Evolutionary conservation across 139 green algal species (phyloP).

Genomic region (Chlorella sp.): DNA sequence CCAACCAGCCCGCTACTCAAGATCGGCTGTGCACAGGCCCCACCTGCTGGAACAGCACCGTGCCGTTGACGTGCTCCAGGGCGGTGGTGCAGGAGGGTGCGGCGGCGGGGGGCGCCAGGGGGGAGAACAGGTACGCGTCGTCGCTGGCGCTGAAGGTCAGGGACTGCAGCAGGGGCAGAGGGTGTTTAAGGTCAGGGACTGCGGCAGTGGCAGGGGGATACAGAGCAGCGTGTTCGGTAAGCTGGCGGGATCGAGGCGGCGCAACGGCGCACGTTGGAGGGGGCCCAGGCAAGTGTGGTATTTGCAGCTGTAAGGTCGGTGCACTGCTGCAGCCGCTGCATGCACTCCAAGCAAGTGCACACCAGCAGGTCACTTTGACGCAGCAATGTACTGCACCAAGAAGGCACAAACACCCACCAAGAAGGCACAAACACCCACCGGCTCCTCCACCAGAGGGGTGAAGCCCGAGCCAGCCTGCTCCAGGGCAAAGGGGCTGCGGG

Average conservation of each 20-base stretch:
- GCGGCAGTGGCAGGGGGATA: too few species aligned
- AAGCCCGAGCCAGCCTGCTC: neutral
- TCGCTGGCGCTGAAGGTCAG: slow-evolving; percentile 37
- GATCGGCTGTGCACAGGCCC: neutral
- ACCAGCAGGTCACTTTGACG: too few species aligned
- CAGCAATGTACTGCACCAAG: too few species aligned
- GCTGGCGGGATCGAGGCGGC: too few species aligned
- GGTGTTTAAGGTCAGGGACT: too few species aligned
- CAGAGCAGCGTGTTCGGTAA: too few species aligned
- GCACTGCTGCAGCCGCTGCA: too few species aligned
- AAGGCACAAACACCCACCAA: neutral
- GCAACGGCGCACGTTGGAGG: neutral
- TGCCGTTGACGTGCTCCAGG: slow-evolving; percentile 32
- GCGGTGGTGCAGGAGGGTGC: neutral
- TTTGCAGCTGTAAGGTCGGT: too few species aligned
- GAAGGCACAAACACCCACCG: neutral
- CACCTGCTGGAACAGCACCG: slow-evolving; percentile 3
- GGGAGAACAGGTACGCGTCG: slow-evolving; percentile 24
- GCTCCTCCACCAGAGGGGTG: neutral
- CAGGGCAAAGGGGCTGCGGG: neutral
- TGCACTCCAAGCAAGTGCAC: too few species aligned
- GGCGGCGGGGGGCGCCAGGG: neutral
- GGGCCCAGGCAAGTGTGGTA: neutral
- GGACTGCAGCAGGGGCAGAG: neutral
- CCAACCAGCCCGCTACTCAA: too few species aligned